Conservation (phyloP, 2,329 filamentous ascomycete species). For the Botrytis galanthina region DNA sequence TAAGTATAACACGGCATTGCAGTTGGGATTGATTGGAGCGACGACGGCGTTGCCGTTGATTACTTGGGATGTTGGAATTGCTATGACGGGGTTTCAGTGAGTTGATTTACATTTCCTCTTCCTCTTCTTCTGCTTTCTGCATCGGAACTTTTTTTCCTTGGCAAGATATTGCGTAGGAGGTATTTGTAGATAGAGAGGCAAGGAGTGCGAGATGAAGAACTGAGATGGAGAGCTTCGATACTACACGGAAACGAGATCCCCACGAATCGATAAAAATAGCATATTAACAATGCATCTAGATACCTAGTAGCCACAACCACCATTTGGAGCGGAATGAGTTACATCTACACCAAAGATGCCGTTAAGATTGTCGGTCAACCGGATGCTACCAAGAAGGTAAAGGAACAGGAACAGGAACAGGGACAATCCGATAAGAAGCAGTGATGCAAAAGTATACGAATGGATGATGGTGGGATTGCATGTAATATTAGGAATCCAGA, state of each 20-base stretch:
- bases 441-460: background rate
- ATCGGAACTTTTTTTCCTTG: too few relatives aligned
- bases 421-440: background rate
- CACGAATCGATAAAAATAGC: slow-evolving; percentile 33
- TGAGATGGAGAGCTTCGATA: background rate
- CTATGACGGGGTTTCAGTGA: slow-evolving; percentile 64
- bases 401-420: background rate
- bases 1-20: slow-evolving; percentile 92
- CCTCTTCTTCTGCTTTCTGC: background rate
- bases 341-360: slow-evolving; percentile 85
- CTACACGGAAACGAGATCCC: too few relatives aligned
- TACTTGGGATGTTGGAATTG: slow-evolving; percentile 51
- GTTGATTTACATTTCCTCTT: slow-evolving; percentile 36
- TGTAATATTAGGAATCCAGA: background rate
- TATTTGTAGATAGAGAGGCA: background rate
- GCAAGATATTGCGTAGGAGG: background rate
- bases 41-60: slow-evolving; percentile 80
- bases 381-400: slow-evolving; percentile 21
- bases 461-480: background rate
- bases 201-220: background rate
- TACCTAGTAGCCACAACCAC: slow-evolving; percentile 87
- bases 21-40: slow-evolving; percentile 80
- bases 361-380: slow-evolving; percentile 72
- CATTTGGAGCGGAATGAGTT: slow-evolving; percentile 89
- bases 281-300: slow-evolving; percentile 42